Evolutionary conservation across 495 filamentous ascomycete species (phyloP).

Genomic region (Geopyxis carbonaria): DNA sequence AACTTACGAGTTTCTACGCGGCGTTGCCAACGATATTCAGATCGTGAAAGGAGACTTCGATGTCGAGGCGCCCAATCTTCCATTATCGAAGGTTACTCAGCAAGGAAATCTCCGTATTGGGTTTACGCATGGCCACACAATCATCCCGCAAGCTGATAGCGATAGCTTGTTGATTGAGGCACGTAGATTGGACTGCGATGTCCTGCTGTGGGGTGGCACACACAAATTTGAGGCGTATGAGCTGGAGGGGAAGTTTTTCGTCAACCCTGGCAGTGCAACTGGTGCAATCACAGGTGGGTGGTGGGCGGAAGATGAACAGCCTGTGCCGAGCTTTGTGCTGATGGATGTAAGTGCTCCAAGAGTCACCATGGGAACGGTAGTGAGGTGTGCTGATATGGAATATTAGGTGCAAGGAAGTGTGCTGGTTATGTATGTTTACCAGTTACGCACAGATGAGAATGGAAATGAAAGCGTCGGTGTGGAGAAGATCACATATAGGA

Average conservation of each 20-base stretch:
- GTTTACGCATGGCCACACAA: constrained; percentile 91
- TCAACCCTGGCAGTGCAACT: constrained; percentile 59
- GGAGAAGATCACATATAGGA: constrained; percentile 95
- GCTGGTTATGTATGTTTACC: constrained; percentile 92
- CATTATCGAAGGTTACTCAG: constrained; percentile 81
- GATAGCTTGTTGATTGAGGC: constrained; percentile 86
- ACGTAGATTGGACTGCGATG: constrained; percentile 89
- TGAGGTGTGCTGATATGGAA: not conserved
- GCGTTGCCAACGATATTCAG: constrained; percentile 82
- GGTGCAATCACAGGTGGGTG: constrained; percentile 33
- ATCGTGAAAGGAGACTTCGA: constrained; percentile 91
- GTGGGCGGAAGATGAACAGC: constrained; percentile 58
- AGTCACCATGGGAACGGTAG: constrained; percentile 1
- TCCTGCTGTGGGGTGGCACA: constrained; percentile 93
- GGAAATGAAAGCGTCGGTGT: constrained; percentile 85
- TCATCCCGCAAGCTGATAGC: constrained; percentile 78
- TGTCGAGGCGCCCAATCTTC: constrained; percentile 75
- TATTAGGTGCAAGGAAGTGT: constrained; percentile 89
- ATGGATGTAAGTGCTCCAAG: constrained; percentile 73
- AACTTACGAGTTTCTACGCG: constrained; percentile 87
- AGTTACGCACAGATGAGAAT: constrained; percentile 73
- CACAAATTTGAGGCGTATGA: constrained; percentile 97
- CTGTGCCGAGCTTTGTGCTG: constrained; percentile 86
- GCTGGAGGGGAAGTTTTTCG: constrained; percentile 95
- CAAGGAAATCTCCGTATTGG: constrained; percentile 88